These are phyloP conservation scores for Phylloboletellus chloephorus DNA, from an alignment of 1,284 basidiomycete genomes.

Conservation along the genomic window DNA sequence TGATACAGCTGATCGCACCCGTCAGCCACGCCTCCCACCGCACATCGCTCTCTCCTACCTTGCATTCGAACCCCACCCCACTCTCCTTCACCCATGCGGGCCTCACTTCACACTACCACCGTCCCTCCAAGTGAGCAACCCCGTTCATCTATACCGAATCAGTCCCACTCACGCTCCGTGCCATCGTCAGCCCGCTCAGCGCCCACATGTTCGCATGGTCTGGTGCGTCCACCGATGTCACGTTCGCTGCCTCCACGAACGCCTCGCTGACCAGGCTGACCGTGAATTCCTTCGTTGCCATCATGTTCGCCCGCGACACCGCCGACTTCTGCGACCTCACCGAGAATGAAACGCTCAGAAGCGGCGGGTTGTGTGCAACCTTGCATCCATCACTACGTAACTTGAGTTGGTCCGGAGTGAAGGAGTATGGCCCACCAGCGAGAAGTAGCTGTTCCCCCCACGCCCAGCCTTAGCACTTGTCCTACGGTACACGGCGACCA, in stretches of 20 bases:
- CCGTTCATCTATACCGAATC: no score
- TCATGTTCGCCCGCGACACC: slow-evolving; percentile 68
- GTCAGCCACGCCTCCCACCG: slow-evolving; percentile 2
- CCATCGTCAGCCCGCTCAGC: slow-evolving; percentile 64
- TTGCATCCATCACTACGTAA: slow-evolving; percentile 33
- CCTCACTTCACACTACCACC: slow-evolving; percentile 44
- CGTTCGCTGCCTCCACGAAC: slow-evolving; percentile 70
- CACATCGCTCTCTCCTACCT: slow-evolving; percentile 34
- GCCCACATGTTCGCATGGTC: slow-evolving; percentile 66
- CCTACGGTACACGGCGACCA: not conserved
- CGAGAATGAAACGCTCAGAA: slow-evolving; percentile 57
- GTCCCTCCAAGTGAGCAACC: slow-evolving; percentile 14
- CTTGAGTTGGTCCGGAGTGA: slow-evolving; percentile 17
- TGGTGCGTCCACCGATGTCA: slow-evolving; percentile 63
- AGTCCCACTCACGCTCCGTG: slow-evolving; percentile 47
- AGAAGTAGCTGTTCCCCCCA: slow-evolving; percentile 46
- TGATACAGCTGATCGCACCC: slow-evolving; percentile 43
- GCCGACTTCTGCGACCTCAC: slow-evolving; percentile 43
- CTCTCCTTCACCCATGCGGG: slow-evolving; percentile 68
- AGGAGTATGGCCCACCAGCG: slow-evolving; percentile 33
- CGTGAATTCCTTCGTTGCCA: slow-evolving; percentile 63
- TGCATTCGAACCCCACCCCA: slow-evolving; percentile 69
- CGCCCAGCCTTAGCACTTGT: slow-evolving; percentile 7
- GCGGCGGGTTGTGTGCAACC: slow-evolving; percentile 60
- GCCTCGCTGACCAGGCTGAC: slow-evolving; percentile 74